phyloP scores from a whole-genome alignment of 164 flowering plant genomes.

The Vitis labrusca region DNA sequence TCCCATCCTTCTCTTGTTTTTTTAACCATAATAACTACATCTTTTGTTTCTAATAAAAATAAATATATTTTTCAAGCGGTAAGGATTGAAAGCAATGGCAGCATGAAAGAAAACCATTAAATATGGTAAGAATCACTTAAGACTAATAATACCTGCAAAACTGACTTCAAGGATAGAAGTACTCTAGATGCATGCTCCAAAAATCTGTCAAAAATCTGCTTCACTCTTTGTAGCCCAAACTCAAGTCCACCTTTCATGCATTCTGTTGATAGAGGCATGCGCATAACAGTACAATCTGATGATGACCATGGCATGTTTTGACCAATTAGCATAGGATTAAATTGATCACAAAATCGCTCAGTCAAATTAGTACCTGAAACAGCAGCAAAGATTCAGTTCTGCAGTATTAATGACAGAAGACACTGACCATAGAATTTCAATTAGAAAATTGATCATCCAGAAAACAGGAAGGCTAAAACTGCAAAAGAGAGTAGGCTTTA shows the following conservation, averaged over 20 bases:
- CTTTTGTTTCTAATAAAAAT: no score
- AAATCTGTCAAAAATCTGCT: conserved; percentile 54
- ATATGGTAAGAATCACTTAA: background rate
- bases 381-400: background rate
- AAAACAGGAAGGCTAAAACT: background rate
- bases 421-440: background rate
- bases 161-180: conserved; percentile 80
- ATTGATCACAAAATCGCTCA: conserved; percentile 83
- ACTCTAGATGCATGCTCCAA: conserved; percentile 65
- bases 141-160: conserved; percentile 62
- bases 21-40: no score
- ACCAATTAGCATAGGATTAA: conserved; percentile 74
- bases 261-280: conserved; percentile 87
- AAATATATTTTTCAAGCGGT: background rate
- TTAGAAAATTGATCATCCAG: background rate
- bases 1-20: no score
- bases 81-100: conserved; percentile 1
- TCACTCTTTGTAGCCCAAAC: conserved; percentile 47
- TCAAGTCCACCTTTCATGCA: conserved; percentile 66
- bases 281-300: conserved; percentile 67
- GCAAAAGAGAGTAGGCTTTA: no score
- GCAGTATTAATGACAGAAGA: no score
- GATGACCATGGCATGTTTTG: conserved; percentile 57
- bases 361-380: conserved; percentile 75
- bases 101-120: background rate